Percentiles rank a stretch among this genome's conserved stretches.
Evolutionary conservation across 2,329 filamentous ascomycete genomes (phyloP).

Genomic region (Blumeria graminis): DNA sequence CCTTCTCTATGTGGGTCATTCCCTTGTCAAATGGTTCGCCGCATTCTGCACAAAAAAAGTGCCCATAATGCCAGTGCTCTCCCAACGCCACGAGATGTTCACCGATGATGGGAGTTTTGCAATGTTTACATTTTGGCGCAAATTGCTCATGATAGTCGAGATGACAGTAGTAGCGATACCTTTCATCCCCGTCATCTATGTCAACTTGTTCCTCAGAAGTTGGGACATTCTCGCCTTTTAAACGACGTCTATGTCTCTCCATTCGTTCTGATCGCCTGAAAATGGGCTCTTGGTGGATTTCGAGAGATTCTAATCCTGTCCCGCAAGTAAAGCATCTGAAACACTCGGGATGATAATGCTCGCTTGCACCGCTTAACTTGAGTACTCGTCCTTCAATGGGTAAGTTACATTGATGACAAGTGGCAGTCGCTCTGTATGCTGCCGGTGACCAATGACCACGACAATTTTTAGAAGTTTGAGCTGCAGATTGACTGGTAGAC

Average conservation of each 20-base stretch:
- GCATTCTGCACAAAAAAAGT: slow-evolving; percentile 98
- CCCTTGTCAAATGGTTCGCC: slow-evolving; percentile 71
- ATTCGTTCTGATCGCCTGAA: slow-evolving; percentile 45
- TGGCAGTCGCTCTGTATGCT: slow-evolving; percentile 34
- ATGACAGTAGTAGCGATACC: slow-evolving; percentile 79
- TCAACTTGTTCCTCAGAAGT: slow-evolving; percentile 39
- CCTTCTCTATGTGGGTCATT: slow-evolving; percentile 65
- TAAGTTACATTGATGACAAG: slow-evolving; percentile 62
- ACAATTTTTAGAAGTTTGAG: slow-evolving; percentile 5
- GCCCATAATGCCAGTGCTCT: slow-evolving; percentile 86
- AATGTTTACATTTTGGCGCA: slow-evolving; percentile 81
- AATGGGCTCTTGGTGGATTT: slow-evolving; percentile 84
- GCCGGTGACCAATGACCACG: slow-evolving; percentile 32
- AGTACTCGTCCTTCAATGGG: slow-evolving; percentile 83
- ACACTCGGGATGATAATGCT: slow-evolving; percentile 80
- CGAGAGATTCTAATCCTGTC: slow-evolving; percentile 75
- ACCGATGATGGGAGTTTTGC: slow-evolving; percentile 86
- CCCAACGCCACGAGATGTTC: slow-evolving; percentile 87
- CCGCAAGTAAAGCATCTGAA: slow-evolving; percentile 76
- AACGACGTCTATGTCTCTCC: slow-evolving; percentile 43
- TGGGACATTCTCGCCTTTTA: slow-evolving; percentile 30
- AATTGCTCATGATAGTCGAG: slow-evolving; percentile 96
- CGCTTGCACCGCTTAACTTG: slow-evolving; percentile 43
- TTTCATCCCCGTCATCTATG: slow-evolving; percentile 47
- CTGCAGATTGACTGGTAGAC: slow-evolving; percentile 5